Base-by-base conservation (phyloP, 176 grass and related monocot genomes). In the Phoenix dactylifera region DNA sequence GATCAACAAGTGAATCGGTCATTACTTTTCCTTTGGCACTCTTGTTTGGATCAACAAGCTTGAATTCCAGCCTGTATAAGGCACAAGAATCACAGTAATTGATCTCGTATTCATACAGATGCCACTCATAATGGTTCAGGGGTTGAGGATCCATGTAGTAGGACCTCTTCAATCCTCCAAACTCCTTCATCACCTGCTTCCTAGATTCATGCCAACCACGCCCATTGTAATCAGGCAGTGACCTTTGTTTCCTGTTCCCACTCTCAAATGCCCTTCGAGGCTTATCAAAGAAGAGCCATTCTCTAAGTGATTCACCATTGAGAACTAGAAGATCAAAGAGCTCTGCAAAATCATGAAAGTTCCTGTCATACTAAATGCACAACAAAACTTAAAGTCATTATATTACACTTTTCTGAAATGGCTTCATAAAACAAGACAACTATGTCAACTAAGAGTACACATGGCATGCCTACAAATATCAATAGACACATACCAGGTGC, bases 91-190 rank as follows among this genome's bases (percentile, higher is more conserved):
- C 57, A 51, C 48, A 71, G 51, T 71, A 50, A 49, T 60, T 71
- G 57, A 60, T 71, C 68, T 71, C 68, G 28, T 71, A 71, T 48
- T 60, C 68, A 60, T 60, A 71, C 10, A 71, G 22, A 52, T 71
- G 68, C 57, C 68, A 71, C 68, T 71, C 68, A 30, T 51, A 71
- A 58, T 52, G 56, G n/a, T 4, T 52, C 39, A 60, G 68, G 14
- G 68, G 68, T 52, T 71, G 68, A 50, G 68, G 68, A 60, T 71
- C 68, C 68, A 71, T 60, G 57, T 71, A 71, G 57, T 71, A 71
- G 48, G 57, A 71, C 49, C 68, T 71, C 50, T 60, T 71, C n/a
- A 71, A 18, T 20, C 68, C 56, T 50, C 68, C 57, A 50, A 29
- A 71, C 22, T 71, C 68, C 48, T 71, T 71, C 68, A 71, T 60